A percentile compares a stretch with the other conserved stretches of the same genome.
Evolutionary conservation across 768 basidiomycete species (phyloP).

Genomic region (Hericium alpestre): DNA sequence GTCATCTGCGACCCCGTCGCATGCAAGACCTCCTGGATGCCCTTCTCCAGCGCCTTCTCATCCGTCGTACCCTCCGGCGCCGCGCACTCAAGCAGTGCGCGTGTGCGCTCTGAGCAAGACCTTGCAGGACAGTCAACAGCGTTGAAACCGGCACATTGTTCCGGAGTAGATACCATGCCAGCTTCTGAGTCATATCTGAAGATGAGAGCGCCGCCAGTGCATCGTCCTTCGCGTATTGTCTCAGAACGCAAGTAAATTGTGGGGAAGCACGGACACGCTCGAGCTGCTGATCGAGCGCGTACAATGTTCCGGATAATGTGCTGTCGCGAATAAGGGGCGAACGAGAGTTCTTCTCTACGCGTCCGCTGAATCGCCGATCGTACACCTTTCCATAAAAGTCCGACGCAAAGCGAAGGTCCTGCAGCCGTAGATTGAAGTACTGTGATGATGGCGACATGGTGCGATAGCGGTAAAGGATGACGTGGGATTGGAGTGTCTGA

Average conservation of each 20-base stretch:
- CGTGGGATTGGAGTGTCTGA: constrained; percentile 61
- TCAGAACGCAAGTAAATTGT: constrained; percentile 33
- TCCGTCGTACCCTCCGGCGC: constrained; percentile 41
- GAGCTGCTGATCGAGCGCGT: constrained; percentile 50
- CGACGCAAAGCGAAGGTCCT: constrained; percentile 63
- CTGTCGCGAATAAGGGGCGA: constrained; percentile 64
- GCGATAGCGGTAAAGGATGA: constrained; percentile 62
- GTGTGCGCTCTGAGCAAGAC: constrained; percentile 55
- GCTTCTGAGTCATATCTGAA: constrained; percentile 22
- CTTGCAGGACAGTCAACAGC: constrained; percentile 48
- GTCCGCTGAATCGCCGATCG: constrained; percentile 65
- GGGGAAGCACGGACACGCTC: constrained; percentile 32
- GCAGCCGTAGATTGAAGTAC: constrained; percentile 57
- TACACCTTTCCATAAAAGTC: constrained; percentile 73
- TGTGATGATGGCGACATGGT: constrained; percentile 44
- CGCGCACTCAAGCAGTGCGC: constrained; percentile 37
- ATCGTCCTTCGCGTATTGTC: constrained; percentile 49
- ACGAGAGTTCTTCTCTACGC: constrained; percentile 52
- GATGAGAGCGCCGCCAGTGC: constrained; percentile 15
- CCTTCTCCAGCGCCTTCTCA: constrained; percentile 29
- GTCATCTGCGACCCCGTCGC: constrained; percentile 77
- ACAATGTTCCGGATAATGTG: constrained; percentile 54
- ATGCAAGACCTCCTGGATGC: constrained; percentile 80
- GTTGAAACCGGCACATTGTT: constrained; percentile 64
- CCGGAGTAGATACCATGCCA: constrained; percentile 65